Evolutionary conservation across 331 rosid genomes (phyloP), one percentile per base, ranked within the genome.

Genomic region (Saraca asoca): DNA sequence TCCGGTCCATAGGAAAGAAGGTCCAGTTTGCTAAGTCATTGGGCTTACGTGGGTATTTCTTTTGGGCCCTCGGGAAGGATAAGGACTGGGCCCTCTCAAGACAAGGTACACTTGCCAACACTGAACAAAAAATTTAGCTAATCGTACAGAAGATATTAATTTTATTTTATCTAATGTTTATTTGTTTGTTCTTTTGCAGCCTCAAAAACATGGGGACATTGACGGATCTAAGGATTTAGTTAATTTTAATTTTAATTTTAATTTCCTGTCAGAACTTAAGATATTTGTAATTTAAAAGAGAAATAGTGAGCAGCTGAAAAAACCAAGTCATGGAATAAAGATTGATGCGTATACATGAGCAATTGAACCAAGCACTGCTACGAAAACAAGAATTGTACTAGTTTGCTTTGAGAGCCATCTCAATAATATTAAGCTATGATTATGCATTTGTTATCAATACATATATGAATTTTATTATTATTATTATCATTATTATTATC

Each of bases 21-120:
- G 87, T 85, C 64, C 80, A 15, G 62, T 89, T 66, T 52, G 91
- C 87, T 0, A 57, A 43, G 58, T 69, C 78, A 0, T 0, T 35
- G 81, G 82, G 87, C 53, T 62, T 90, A 43, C 80, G 83, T 48
- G 98, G 98, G 11, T 93, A 87, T 69, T 93, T 93, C 71, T 81
- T 89, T 81, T 93, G 95, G 98, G 91, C 95, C 66, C 49, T 84
- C 17, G 85, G 91, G 1, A 79, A 80, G 65, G 98, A 92, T 12
- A 82, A 85, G 63, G 71, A 74, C 16, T 92, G 95, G 98, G 58
- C 75, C 49, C 56, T 89, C 35, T 81, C 95, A 12, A 60, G 34
- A 37, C 73, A 78, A 82, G 96, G 96, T 85, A 61, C 4, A 1
- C n/a, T n/a, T 46, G 12, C 2, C 38, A 24, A 24, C 3, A 24